Evolutionary conservation across 2,329 filamentous ascomycete genomes (phyloP).

Genomic region (Microsporum ferrugineum): DNA sequence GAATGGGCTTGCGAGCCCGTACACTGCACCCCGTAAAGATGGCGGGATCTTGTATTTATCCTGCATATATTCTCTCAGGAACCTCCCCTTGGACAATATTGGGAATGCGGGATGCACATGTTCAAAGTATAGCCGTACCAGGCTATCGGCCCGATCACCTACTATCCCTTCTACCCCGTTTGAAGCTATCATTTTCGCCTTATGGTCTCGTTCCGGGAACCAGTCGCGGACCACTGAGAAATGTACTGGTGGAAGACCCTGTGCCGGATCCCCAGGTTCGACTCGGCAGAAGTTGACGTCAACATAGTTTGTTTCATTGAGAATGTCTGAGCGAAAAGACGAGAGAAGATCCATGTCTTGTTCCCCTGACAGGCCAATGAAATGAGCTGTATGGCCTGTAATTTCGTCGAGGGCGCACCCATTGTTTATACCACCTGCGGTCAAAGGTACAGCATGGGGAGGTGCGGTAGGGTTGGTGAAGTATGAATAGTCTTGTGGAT

Average conservation of each 20-base stretch:
- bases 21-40: neutral
- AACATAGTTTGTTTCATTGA: constrained; percentile 35
- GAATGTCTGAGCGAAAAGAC: constrained; percentile 38
- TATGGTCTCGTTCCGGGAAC: constrained; percentile 36
- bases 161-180: constrained; percentile 36
- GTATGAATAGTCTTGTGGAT: neutral
- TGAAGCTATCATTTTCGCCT: constrained; percentile 30
- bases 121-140: constrained; percentile 38
- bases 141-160: constrained; percentile 30
- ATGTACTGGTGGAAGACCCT: constrained; percentile 35
- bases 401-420: neutral
- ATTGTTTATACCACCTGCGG: neutral
- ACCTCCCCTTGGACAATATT: neutral
- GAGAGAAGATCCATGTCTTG: constrained; percentile 36
- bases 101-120: constrained; percentile 36
- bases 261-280: constrained; percentile 25
- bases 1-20: neutral
- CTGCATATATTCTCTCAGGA: neutral
- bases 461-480: neutral
- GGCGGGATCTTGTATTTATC: neutral
- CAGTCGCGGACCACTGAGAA: constrained; percentile 37
- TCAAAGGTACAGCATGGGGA: neutral
- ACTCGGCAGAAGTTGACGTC: constrained; percentile 39
- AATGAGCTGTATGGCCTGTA: neutral
- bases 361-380: neutral